Base-by-base conservation (phyloP, 2,329 filamentous ascomycete species). In the Madurella fahalii region DNA sequence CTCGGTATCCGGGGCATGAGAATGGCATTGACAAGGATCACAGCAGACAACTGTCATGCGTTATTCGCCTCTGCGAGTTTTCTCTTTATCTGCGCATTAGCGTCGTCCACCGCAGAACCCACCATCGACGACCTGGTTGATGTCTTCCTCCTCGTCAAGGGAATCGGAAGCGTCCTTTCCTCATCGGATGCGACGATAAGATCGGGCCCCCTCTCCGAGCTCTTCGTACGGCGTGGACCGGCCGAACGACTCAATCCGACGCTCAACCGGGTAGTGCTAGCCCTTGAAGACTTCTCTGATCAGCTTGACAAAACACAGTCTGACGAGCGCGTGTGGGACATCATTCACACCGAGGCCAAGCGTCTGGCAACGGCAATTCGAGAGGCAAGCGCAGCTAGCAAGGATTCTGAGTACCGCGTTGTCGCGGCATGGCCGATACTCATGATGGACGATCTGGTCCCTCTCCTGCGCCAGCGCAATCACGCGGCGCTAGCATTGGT, bases 11-110 rank as follows among this genome's bases (percentile, higher is more conserved):
- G 59, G 16, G 54, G 57, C 17, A 61, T 63, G 47, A 45, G 63
- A n/a, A 39, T 12, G 2, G 61, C 57, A 3, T 40, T 65, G 4
- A 34, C 45, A 25, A 52, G 56, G 34, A 55, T 65, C 40, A 54
- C 62, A 2, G 42, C 60, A 13, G 40, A 58, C 20, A 65, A 64
- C 44, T 62, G 61, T 49, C 61, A 63, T 45, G 60, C 61, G 17
- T 18, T 64, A 1, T 61, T 64, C 16, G 54, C 54, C 16, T 48
- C 62, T 1, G 58, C 61, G 2, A 56, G 57, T 9, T 42, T 64
- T 13, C 57, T 64, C 20, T 63, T 61, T 39, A 52, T 64, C 16
- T 52, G 58, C 9, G 55, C 58, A 0, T 52, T 65, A 3, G 60
- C 56, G 5, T 53, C 53, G 2, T 30, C 46, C 2, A 20, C 40